Evolutionary conservation across 2,329 filamentous ascomycete genomes (phyloP).

Genomic region (Pezicula neosporulosa): DNA sequence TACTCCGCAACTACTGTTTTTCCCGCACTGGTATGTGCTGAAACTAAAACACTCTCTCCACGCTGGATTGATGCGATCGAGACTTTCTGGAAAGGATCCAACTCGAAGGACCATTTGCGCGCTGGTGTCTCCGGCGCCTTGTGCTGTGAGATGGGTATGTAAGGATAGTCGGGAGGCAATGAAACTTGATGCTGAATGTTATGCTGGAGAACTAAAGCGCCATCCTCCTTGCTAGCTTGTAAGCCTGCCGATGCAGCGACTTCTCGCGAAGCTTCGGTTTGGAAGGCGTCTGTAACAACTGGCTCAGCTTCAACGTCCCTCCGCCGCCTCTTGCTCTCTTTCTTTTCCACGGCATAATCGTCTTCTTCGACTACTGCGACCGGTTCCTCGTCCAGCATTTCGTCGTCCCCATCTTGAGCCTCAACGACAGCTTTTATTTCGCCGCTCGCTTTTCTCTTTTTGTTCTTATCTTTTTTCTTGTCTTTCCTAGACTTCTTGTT

Average conservation of each 20-base stretch:
- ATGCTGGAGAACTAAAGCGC: slow-evolving; percentile 81
- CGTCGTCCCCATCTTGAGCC: slow-evolving; percentile 63
- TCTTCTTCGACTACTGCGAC: slow-evolving; percentile 28
- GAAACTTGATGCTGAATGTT: slow-evolving; percentile 99
- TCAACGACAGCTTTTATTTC: slow-evolving; percentile 59
- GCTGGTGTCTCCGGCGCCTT: slow-evolving; percentile 86
- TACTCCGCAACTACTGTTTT: slow-evolving; percentile 99
- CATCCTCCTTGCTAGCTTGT: slow-evolving; percentile 24
- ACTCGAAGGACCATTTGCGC: slow-evolving; percentile 79
- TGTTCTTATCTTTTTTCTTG: slow-evolving; percentile 60
- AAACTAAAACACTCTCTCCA: slow-evolving; percentile 94
- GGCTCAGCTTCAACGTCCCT: slow-evolving; percentile 67
- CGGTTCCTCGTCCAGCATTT: slow-evolving; percentile 40
- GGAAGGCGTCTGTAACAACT: slow-evolving; percentile 87
- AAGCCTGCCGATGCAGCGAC: slow-evolving; percentile 57
- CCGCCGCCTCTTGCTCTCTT: slow-evolving; percentile 59
- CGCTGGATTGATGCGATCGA: slow-evolving; percentile 93
- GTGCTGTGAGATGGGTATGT: slow-evolving; percentile 92
- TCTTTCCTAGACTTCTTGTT: slow-evolving; percentile 32
- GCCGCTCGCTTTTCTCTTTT: slow-evolving; percentile 85
- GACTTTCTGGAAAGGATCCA: slow-evolving; percentile 96
- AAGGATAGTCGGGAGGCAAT: slow-evolving; percentile 89
- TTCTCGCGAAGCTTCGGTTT: slow-evolving; percentile 92
- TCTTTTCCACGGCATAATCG: slow-evolving; percentile 39
- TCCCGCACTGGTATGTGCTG: slow-evolving; percentile 94